Evolutionary conservation across 345 rosid species (phyloP).

Genomic region (Eucalyptus pauciflora): DNA sequence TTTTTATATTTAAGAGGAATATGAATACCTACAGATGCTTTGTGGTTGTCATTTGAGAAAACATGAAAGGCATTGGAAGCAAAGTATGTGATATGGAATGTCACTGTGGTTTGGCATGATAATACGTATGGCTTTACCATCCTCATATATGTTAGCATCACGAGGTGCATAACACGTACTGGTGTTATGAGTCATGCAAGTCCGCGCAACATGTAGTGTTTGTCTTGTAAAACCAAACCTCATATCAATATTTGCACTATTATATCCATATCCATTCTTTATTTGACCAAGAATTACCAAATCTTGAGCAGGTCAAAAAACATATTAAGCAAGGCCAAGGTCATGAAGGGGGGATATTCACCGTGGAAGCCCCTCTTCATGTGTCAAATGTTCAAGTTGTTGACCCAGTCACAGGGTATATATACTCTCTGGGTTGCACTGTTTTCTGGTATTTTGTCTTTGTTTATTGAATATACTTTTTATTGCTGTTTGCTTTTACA

Average conservation of each 20-base stretch:
- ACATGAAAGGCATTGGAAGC: not conserved
- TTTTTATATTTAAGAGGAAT: not conserved
- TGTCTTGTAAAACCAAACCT: not conserved
- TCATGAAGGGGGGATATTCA: constrained; percentile 94
- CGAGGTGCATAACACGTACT: not conserved
- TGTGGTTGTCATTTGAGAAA: not conserved
- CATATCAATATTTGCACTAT: not conserved
- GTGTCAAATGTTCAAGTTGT: constrained; percentile 91
- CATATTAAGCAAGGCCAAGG: constrained; percentile 83
- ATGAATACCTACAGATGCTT: not conserved
- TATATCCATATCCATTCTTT: not conserved
- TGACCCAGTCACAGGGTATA: constrained; percentile 89
- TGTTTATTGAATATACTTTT: not conserved
- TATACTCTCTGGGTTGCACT: not conserved
- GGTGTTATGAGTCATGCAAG: not conserved
- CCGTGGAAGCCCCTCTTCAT: constrained; percentile 95
- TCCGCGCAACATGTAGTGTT: not conserved
- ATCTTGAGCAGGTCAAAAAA: constrained; percentile 57
- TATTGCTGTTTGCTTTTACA: not conserved
- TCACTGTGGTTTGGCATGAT: not conserved
- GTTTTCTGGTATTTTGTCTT: not conserved
- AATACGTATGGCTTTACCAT: not conserved
- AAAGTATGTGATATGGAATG: not conserved
- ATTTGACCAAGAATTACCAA: not conserved
- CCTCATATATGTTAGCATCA: not conserved